Evolutionary conservation across 2,329 filamentous ascomycete genomes (phyloP).

Genomic region (Paradendryphiella salina): DNA sequence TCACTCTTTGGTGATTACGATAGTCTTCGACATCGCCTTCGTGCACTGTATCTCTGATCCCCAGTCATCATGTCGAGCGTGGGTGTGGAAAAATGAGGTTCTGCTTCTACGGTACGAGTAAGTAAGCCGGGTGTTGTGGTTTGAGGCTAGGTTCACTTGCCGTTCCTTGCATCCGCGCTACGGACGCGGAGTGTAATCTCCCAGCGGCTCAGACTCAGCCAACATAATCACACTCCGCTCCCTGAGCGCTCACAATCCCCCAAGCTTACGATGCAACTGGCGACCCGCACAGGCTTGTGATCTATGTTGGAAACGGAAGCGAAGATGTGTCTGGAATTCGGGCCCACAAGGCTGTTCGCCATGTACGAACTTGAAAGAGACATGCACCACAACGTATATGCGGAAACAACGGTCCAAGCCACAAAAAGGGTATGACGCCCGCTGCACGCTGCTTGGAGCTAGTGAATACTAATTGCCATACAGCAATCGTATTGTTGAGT

Average conservation of each 20-base stretch:
- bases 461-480: neutral
- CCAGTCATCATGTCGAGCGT: conserved; percentile 20
- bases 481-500: conserved; percentile 29
- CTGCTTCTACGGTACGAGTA: conserved; percentile 29
- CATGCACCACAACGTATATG: conserved; percentile 30
- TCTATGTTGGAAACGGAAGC: conserved; percentile 32
- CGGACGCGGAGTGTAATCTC: no score
- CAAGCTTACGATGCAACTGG: neutral
- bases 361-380: conserved; percentile 29
- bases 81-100: conserved; percentile 30
- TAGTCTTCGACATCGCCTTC: no score
- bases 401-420: conserved; percentile 29
- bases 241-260: neutral
- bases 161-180: no score
- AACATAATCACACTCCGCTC: neutral
- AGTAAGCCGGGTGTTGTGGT: neutral
- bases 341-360: conserved; percentile 25
- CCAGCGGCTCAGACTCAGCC: no score
- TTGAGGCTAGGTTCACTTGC: no score
- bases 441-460: neutral
- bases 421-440: conserved; percentile 24
- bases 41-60: neutral
- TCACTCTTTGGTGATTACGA: no score
- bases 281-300: conserved; percentile 26
- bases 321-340: conserved; percentile 28